Base-by-base conservation (phyloP, 306 rosid genomes). In the Castanopsis chinensis region DNA sequence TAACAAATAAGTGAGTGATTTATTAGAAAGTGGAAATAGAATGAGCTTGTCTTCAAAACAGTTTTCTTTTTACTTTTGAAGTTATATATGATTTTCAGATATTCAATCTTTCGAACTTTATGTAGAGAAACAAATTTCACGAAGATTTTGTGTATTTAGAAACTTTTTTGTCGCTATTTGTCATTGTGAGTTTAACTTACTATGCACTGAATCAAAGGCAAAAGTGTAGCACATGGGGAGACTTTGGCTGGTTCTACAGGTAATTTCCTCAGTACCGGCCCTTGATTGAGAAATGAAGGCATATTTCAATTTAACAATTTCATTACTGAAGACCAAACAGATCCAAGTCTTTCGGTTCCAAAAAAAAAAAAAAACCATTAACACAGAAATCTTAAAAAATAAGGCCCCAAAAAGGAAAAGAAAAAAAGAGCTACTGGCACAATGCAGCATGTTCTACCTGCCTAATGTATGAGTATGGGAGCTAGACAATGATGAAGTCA, bases 1-100 rank as follows among this genome's bases (percentile, higher is more conserved):
- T 74, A 72, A 79, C 85, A 71, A 72, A 84, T 88, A 86, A 84
- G 85, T 76, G 88, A 88, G 91, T 88, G 90, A 67, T 81, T 79
- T 82, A 71, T 79, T 78, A 78, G 58, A 79, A 79, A 77, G 76
- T 83, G 89, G 84, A 83, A 76, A 86, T 88, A 77, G 88, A 85
- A 63, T 81, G 73, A 79, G 73, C 80, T 86, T 74, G 78, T 35
- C 76, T 75, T 54, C 33, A 52, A 33, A 76, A 76, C 74, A 68
- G 77, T 70, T 43, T 80, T 72, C 73, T 55, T 76, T 74, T 35
- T 87, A 67, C 28, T 35, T 75, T 61, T 20, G 56, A 64, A 82
- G 82, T 74, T 80, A 65, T 58, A 49, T 83, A 30, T 51, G 85
- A 83, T 33, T 85, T 83, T 83, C 75, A 71, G 73, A 65, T 60